Evolutionary conservation across 2,329 filamentous ascomycete species (phyloP).

Genomic region (Colletotrichum salicis): DNA sequence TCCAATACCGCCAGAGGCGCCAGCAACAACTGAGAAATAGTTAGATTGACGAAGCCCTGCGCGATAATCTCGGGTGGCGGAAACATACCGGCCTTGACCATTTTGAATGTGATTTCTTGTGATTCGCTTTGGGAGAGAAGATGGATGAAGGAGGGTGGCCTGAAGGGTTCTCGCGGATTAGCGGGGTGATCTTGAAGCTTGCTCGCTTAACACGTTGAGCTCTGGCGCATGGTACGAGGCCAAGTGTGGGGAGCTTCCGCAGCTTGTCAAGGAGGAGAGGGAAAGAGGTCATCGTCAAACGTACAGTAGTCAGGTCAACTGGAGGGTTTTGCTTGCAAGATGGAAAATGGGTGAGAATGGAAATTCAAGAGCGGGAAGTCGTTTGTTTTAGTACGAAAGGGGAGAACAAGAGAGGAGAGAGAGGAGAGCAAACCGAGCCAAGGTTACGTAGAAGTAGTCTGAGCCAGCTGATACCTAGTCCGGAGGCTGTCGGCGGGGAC

Average conservation of each 20-base stretch:
- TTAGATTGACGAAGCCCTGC: constrained; percentile 1
- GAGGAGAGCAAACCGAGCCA: not conserved
- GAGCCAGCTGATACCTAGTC: constrained; percentile 34
- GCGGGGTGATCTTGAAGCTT: constrained; percentile 35
- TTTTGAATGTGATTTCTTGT: constrained; percentile 47
- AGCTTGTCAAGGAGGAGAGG: not conserved
- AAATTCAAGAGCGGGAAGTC: not conserved
- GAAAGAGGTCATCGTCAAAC: not conserved
- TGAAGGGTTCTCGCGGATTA: constrained; percentile 30
- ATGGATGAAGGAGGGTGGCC: constrained; percentile 1
- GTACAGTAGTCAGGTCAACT: not conserved
- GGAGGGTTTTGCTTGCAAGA: constrained; percentile 7
- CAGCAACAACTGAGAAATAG: constrained; percentile 77
- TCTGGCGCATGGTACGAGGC: constrained; percentile 1
- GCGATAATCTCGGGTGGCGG: not conserved
- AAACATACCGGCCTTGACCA: constrained; percentile 71
- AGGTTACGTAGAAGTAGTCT: constrained; percentile 31
- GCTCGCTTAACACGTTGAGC: constrained; percentile 11
- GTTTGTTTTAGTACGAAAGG: constrained; percentile 7
- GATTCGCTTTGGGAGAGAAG: constrained; percentile 15
- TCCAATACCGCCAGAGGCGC: constrained; percentile 97
- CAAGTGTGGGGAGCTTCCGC: not conserved
- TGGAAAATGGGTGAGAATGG: not conserved
- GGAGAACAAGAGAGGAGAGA: constrained; percentile 1
- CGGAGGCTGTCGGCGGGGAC: constrained; percentile 35